Base-by-base conservation (phyloP, 805 yeast species). In the Lipomyces starkeyi region DNA sequence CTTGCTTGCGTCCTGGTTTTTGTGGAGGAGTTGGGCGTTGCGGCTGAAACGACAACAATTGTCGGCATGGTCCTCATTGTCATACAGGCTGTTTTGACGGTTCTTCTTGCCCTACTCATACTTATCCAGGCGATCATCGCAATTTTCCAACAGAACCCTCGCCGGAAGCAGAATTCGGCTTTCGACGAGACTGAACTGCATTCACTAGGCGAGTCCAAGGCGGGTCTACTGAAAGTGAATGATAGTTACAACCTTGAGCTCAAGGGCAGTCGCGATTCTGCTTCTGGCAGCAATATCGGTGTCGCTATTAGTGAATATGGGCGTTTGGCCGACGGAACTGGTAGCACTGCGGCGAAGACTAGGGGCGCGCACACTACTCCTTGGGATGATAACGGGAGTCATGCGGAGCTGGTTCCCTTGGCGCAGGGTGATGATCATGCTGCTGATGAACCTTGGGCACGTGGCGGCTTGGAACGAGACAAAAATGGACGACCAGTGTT, bases 11-110 rank as follows among this genome's bases (percentile, higher is more conserved):
- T 77, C 11, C 71, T 78, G 20, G 72, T 76, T 2, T 78, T 76
- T 57, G 76, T 77, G 32, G 76, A 74, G 59, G 78, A 76, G 54
- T 73, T 75, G 17, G 69, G 75, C 25, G 54, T 77, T 47, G 60
- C 67, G 13, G 68, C 67, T 22, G 73, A 78, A 22, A 67, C 73
- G 7, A 65, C 73, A 13, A 78, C 79, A 6, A 76, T 74, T 14
- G 73, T 78, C 27, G 80, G 80, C 5, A 70, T 78, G 32, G 74
- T 74, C 2, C 64, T 78, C 58, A 70, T 78, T 17, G 74, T 76
- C 25, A 54, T 78, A 32, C 80, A 78, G 60, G 73, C 76, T 5
- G 64, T 73, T 5, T 71, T 77, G 43, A 74, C 79, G 7, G 67
- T 73, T 9, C 32, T 73, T 13, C 71, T 77, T 17, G 74, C 73